phyloP scores from a whole-genome alignment of 352 stramenopile genomes.

The Phytopythium helicoides region DNA sequence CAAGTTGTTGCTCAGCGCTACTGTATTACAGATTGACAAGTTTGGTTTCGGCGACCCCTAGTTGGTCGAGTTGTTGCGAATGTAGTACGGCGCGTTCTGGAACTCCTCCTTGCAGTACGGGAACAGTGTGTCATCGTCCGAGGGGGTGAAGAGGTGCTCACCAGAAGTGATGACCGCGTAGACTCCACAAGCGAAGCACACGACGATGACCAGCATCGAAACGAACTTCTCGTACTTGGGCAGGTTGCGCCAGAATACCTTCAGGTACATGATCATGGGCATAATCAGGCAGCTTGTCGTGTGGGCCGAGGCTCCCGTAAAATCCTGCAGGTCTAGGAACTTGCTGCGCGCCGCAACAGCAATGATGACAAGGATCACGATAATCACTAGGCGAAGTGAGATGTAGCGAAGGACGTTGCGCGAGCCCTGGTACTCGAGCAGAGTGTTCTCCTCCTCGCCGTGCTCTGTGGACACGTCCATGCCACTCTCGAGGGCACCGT shows the following conservation, averaged over 20 bases:
- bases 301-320: constrained; percentile 46
- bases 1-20: too few relatives aligned
- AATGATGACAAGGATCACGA: constrained; percentile 35
- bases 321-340: constrained; percentile 54
- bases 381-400: constrained; percentile 33
- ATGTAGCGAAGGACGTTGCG: constrained; percentile 41
- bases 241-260: constrained; percentile 35
- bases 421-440: constrained; percentile 36
- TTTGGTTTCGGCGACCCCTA: too few relatives aligned
- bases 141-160: constrained; percentile 50
- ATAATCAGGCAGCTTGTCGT: constrained; percentile 54
- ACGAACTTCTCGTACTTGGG: constrained; percentile 38
- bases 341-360: constrained; percentile 41
- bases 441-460: constrained; percentile 27
- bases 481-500: constrained; percentile 6
- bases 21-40: too few relatives aligned
- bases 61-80: constrained; percentile 28
- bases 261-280: constrained; percentile 54
- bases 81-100: constrained; percentile 45
- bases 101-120: constrained; percentile 56
- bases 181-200: constrained; percentile 37
- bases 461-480: constrained; percentile 29
- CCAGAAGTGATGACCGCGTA: constrained; percentile 56
- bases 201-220: constrained; percentile 30
- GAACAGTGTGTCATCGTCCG: constrained; percentile 34